phyloP scores from a whole-genome alignment of 1,284 basidiomycete genomes.

The Vanrija sp. region DNA sequence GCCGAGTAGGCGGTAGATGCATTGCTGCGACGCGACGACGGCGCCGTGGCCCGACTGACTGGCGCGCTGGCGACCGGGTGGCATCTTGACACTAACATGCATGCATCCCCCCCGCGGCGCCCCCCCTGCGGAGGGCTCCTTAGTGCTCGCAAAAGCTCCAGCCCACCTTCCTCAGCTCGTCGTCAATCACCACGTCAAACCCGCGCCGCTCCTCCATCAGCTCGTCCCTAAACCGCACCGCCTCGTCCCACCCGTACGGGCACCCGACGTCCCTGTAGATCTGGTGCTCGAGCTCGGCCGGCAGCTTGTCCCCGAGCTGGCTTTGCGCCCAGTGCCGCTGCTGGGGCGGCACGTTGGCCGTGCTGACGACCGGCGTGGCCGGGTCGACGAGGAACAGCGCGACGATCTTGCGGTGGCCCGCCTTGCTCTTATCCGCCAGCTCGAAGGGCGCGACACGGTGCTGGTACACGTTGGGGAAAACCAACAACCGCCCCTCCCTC shows the following conservation, averaged over 20 bases:
- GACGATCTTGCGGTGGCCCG: not conserved
- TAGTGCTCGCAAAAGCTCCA: conserved; percentile 19
- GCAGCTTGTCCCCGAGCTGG: not conserved
- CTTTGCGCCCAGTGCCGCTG: not conserved
- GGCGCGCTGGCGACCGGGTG: no score
- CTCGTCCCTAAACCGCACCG: conserved; percentile 12
- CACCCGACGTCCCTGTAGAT: conserved; percentile 10
- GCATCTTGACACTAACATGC: no score
- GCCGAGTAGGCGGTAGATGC: not conserved
- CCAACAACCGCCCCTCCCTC: conserved; percentile 1
- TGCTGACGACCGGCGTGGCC: not conserved
- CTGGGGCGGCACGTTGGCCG: not conserved
- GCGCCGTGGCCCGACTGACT: no score
- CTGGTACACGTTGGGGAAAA: conserved; percentile 4
- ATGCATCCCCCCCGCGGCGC: no score
- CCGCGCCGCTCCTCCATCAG: conserved; percentile 16
- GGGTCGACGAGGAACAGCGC: not conserved
- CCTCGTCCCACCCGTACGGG: conserved; percentile 10
- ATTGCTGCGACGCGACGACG: no score
- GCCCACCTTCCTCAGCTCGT: not conserved
- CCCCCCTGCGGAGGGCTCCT: no score
- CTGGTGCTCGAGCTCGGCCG: conserved; percentile 9
- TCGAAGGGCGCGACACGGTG: conserved; percentile 1
- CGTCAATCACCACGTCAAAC: not conserved
- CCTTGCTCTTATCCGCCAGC: not conserved